These are phyloP conservation scores for Hypoxylon sp. DNA, from an alignment of 2,329 filamentous ascomycete species.

Conservation along the genomic window DNA sequence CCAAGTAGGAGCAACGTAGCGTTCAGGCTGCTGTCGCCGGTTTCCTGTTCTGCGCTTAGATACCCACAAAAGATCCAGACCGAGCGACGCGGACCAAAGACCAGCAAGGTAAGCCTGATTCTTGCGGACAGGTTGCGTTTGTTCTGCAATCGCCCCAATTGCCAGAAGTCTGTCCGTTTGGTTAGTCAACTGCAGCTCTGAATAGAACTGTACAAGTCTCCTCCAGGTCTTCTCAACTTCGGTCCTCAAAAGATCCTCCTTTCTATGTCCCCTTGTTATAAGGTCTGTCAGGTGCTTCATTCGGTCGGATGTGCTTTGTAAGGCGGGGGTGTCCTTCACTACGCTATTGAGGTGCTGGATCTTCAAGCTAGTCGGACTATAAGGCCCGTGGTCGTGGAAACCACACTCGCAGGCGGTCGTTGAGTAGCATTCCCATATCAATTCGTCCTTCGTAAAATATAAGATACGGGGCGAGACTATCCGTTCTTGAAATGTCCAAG, in stretches of 20 bases:
- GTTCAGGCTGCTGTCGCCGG: not conserved
- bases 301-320: not conserved
- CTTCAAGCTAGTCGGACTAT: slow-evolving; percentile 16
- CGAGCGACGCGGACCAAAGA: slow-evolving; percentile 30
- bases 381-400: slow-evolving; percentile 21
- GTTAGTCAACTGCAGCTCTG: slow-evolving; percentile 25
- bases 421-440: slow-evolving; percentile 33
- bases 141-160: slow-evolving; percentile 28
- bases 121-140: slow-evolving; percentile 8
- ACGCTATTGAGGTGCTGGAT: slow-evolving; percentile 4
- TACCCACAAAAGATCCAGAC: slow-evolving; percentile 23
- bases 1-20: slow-evolving; percentile 28
- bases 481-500: slow-evolving; percentile 37
- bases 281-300: not conserved
- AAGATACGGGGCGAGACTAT: slow-evolving; percentile 35
- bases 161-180: slow-evolving; percentile 28
- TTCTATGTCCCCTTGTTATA: not conserved
- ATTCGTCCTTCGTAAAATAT: slow-evolving; percentile 32
- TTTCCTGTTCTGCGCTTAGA: not conserved
- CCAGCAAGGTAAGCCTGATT: slow-evolving; percentile 31
- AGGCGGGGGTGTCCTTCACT: not conserved
- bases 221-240: slow-evolving; percentile 18
- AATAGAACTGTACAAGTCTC: slow-evolving; percentile 27
- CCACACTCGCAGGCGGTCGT: slow-evolving; percentile 32
- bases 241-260: not conserved